Evolutionary conservation across 352 stramenopile genomes (phyloP).

Genomic region (Pythium volutum): DNA sequence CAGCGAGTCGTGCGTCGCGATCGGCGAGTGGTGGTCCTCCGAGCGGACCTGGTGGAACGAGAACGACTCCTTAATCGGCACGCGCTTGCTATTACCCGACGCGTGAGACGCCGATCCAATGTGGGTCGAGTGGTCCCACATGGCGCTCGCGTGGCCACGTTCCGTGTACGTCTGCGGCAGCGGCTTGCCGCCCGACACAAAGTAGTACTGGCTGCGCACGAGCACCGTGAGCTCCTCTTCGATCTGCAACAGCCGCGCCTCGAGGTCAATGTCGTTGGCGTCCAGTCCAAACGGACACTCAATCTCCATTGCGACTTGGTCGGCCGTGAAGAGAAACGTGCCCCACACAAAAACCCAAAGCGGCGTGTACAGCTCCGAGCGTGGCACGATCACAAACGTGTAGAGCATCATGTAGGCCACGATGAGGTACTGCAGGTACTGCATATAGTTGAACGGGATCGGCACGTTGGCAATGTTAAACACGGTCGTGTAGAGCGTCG

Average conservation of each 20-base stretch:
- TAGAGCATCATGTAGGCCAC: conserved; percentile 77
- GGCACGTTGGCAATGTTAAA: conserved; percentile 85
- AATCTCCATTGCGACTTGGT: conserved; percentile 83
- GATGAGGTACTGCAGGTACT: conserved; percentile 73
- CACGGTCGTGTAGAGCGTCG: conserved; percentile 72
- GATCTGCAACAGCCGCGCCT: conserved; percentile 68
- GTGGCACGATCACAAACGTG: conserved; percentile 80
- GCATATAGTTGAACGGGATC: conserved; percentile 87
- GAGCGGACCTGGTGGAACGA: conserved; percentile 74
- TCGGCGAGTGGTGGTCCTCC: conserved; percentile 34
- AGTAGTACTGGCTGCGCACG: conserved; percentile 81
- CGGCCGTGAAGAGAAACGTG: conserved; percentile 77
- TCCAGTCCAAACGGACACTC: conserved; percentile 80
- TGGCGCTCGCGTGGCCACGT: conserved; percentile 2
- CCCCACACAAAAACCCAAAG: conserved; percentile 81
- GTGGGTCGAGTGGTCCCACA: conserved; percentile 20
- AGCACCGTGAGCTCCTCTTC: conserved; percentile 81
- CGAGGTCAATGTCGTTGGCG: conserved; percentile 80
- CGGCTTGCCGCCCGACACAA: conserved; percentile 50
- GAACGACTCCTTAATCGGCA: conserved; percentile 32
- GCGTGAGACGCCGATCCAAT: background rate
- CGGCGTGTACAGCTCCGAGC: conserved; percentile 67
- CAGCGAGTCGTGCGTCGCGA: conserved; percentile 44
- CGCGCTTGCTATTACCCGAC: background rate
- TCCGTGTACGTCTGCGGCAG: conserved; percentile 21